Conservation (phyloP, 139 green algal genomes). For the Eudorina sp. region DNA sequence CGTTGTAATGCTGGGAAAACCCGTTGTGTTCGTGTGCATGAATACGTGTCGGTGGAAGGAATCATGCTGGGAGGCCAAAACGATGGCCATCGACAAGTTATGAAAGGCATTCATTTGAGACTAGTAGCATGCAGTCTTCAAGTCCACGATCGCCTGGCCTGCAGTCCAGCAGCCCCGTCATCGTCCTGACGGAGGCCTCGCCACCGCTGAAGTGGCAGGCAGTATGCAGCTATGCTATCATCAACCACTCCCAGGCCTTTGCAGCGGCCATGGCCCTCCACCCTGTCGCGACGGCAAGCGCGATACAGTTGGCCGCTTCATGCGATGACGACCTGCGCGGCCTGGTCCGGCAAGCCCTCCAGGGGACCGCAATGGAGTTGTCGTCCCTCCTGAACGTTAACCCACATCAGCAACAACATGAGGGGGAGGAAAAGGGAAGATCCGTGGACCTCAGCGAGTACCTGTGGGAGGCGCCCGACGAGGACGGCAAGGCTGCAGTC, state of each 20-base stretch:
- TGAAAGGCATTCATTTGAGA: no score
- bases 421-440: background rate
- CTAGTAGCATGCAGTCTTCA: no score
- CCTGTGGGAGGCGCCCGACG: background rate
- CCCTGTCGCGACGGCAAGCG: slow-evolving; percentile 1
- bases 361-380: background rate
- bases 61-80: no score
- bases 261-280: background rate
- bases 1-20: no score
- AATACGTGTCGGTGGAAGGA: no score
- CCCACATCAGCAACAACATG: background rate
- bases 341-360: background rate
- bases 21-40: no score
- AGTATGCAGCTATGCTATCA: slow-evolving; percentile 1
- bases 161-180: no score
- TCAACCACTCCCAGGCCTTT: background rate
- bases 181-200: background rate
- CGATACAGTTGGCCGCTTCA: background rate
- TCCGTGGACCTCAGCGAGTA: background rate
- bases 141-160: no score
- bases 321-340: background rate
- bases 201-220: background rate
- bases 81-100: no score
- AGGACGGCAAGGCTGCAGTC: background rate
- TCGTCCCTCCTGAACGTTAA: background rate